Evolutionary conservation across 2,329 filamentous ascomycete genomes (phyloP).

Genomic region (Penicillium sp.): DNA sequence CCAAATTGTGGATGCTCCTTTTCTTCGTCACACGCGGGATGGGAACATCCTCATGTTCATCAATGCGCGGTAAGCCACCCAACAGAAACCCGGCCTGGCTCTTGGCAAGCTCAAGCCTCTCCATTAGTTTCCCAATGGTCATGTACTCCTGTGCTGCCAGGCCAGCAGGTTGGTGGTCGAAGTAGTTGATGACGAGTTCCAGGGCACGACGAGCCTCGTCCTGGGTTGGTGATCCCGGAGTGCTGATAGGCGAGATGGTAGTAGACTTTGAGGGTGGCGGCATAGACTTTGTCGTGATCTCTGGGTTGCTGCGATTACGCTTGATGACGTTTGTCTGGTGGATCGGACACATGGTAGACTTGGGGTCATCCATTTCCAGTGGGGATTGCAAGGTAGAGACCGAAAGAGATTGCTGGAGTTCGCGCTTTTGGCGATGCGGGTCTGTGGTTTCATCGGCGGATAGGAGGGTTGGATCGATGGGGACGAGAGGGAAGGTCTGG

Average conservation of each 20-base stretch:
- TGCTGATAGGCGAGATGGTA: constrained; percentile 53
- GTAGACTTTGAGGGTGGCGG: constrained; percentile 43
- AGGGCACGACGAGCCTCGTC: constrained; percentile 83
- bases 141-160: constrained; percentile 78
- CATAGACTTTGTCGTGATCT: constrained; percentile 46
- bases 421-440: constrained; percentile 55
- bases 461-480: constrained; percentile 52
- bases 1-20: constrained; percentile 47
- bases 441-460: constrained; percentile 53
- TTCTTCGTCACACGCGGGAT: constrained; percentile 43
- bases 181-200: constrained; percentile 77
- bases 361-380: constrained; percentile 46
- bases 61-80: constrained; percentile 46
- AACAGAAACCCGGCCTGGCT: constrained; percentile 40
- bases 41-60: constrained; percentile 44
- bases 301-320: constrained; percentile 47
- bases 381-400: constrained; percentile 53
- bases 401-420: constrained; percentile 40
- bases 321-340: constrained; percentile 38
- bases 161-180: constrained; percentile 68
- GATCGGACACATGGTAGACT: constrained; percentile 28
- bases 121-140: constrained; percentile 76
- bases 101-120: constrained; percentile 75
- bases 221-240: constrained; percentile 69
- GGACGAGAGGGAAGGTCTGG: constrained; percentile 76